phyloP scores from a whole-genome alignment of 2,329 filamentous ascomycete genomes.

The Rhynchosporium agropyri region DNA sequence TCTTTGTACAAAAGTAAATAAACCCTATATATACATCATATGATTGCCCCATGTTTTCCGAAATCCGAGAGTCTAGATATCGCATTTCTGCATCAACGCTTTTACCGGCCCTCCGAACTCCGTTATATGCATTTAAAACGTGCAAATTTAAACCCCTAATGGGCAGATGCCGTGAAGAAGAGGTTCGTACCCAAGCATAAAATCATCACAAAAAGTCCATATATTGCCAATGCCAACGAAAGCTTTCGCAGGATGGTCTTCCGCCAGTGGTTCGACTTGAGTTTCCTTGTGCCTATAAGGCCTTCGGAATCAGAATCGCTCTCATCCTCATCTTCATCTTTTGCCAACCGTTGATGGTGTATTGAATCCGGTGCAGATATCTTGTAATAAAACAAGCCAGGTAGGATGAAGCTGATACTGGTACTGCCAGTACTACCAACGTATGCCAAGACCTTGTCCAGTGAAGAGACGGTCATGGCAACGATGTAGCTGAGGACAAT shows the following conservation, averaged over 20 bases:
- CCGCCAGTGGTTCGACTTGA: constrained; percentile 44
- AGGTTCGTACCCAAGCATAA: constrained; percentile 85
- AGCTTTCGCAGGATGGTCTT: constrained; percentile 68
- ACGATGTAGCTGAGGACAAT: constrained; percentile 83
- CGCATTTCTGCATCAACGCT: neutral
- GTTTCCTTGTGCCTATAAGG: constrained; percentile 8
- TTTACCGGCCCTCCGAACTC: constrained; percentile 21
- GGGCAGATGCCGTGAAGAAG: constrained; percentile 66
- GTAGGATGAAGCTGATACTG: constrained; percentile 94
- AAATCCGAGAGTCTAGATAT: neutral
- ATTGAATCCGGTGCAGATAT: constrained; percentile 88
- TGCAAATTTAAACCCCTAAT: constrained; percentile 48
- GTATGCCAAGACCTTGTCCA: constrained; percentile 91
- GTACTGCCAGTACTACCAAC: constrained; percentile 94
- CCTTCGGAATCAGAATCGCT: constrained; percentile 55
- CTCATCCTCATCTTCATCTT: constrained; percentile 85
- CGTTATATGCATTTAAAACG: constrained; percentile 29
- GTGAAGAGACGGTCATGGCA: constrained; percentile 85
- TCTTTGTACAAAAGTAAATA: constrained; percentile 1
- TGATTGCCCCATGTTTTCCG: neutral
- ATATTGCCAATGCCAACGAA: constrained; percentile 75
- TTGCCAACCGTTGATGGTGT: constrained; percentile 82
- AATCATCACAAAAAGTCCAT: constrained; percentile 86
- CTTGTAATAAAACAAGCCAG: constrained; percentile 97
- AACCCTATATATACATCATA: constrained; percentile 1